These are phyloP conservation scores for Aegilops sharonensis DNA, from an alignment of 176 grass and related monocot species.

Conservation along the genomic window DNA sequence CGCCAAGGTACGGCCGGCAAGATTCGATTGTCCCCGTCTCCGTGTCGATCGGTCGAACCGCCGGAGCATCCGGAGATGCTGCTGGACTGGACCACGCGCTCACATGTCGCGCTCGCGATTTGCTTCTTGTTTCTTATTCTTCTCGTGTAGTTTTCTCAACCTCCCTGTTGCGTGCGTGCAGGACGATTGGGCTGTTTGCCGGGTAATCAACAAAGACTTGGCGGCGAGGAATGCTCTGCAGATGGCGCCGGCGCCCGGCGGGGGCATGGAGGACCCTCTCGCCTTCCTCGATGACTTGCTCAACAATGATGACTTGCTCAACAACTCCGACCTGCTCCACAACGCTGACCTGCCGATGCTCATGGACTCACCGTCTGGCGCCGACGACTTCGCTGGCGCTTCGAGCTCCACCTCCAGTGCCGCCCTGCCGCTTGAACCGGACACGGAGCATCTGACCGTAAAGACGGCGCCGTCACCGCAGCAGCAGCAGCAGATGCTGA, in stretches of 20 bases:
- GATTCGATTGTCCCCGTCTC: not conserved
- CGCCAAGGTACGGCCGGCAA: slow-evolving; percentile 45
- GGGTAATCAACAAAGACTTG: slow-evolving; percentile 63
- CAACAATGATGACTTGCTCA: not conserved
- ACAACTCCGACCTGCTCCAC: slow-evolving; percentile 6
- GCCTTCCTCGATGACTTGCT: not conserved
- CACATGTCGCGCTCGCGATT: not conserved
- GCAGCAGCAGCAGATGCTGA: not conserved
- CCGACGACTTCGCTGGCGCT: not conserved
- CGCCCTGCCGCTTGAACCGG: not conserved
- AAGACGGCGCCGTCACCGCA: slow-evolving; percentile 19
- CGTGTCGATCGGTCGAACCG: not conserved
- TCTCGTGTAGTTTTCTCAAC: slow-evolving; percentile 20
- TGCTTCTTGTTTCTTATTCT: not conserved
- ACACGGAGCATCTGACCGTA: not conserved
- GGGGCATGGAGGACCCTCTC: not conserved
- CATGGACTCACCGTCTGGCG: slow-evolving; percentile 29
- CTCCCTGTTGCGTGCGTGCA: slow-evolving; percentile 34
- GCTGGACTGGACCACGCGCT: slow-evolving; percentile 22
- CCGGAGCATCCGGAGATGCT: not conserved
- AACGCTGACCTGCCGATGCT: slow-evolving; percentile 42
- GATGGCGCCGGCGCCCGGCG: not conserved
- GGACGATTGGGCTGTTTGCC: slow-evolving; percentile 86
- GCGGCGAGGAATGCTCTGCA: slow-evolving; percentile 32
- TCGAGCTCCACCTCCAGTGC: slow-evolving; percentile 10